These are phyloP conservation scores for Actinidia arguta DNA, from an alignment of 179 eudicot genomes.

Conservation along the genomic window DNA sequence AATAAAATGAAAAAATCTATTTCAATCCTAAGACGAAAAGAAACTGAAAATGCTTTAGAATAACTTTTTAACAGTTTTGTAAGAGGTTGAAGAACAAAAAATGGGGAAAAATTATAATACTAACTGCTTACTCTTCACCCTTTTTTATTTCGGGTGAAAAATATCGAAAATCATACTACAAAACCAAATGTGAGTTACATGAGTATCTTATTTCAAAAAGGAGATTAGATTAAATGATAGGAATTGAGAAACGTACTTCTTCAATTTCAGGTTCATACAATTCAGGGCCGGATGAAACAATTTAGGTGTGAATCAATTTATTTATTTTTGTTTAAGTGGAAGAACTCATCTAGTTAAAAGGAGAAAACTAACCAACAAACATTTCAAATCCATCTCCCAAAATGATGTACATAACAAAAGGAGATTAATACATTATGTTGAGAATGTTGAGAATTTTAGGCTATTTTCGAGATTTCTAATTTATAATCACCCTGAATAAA, in stretches of 20 bases:
- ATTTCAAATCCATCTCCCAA: conserved; percentile 21
- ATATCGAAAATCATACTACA: not conserved
- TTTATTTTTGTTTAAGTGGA: too few relatives aligned
- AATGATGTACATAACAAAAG: not conserved
- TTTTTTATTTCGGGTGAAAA: not conserved
- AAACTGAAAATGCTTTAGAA: too few relatives aligned
- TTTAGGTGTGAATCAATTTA: conserved; percentile 9
- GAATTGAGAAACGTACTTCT: not conserved
- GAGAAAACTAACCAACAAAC: conserved; percentile 23
- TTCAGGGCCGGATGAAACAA: not conserved
- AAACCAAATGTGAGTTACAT: not conserved
- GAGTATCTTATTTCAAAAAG: not conserved
- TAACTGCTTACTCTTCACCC: not conserved
- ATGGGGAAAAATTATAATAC: not conserved
- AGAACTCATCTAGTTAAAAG: conserved; percentile 16
- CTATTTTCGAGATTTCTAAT: not conserved
- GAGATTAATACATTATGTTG: conserved; percentile 3
- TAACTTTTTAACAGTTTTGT: too few relatives aligned
- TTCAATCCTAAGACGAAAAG: too few relatives aligned
- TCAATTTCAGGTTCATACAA: not conserved
- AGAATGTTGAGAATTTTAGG: not conserved
- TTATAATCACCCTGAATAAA: conserved; percentile 19
- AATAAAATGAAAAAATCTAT: too few relatives aligned
- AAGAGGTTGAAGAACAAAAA: not conserved
- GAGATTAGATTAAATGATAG: not conserved